These are phyloP conservation scores for Nitzschia inconspicua DNA, from an alignment of 108 stramenopile species.

Conservation along the genomic window DNA sequence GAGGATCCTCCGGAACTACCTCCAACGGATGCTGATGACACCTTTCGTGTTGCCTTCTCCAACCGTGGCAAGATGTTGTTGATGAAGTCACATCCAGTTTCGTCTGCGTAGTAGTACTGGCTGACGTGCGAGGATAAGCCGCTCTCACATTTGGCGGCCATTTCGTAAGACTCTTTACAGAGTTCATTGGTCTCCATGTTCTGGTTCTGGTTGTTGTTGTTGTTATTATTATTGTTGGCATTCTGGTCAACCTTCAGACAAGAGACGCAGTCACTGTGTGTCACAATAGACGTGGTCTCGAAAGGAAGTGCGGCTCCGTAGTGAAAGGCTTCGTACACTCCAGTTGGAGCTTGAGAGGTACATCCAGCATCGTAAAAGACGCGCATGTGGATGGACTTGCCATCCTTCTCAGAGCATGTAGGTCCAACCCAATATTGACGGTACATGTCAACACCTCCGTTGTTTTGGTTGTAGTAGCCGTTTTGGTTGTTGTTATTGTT, in stretches of 20 bases:
- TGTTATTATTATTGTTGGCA: constrained; percentile 8
- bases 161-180: constrained; percentile 59
- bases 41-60: constrained; percentile 20
- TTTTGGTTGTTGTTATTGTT: constrained; percentile 47
- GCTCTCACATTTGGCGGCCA: constrained; percentile 71
- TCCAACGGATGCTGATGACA: constrained; percentile 4
- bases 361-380: constrained; percentile 75
- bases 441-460: constrained; percentile 29
- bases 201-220: constrained; percentile 41
- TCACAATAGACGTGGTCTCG: constrained; percentile 43
- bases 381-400: constrained; percentile 66
- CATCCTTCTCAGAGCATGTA: constrained; percentile 60
- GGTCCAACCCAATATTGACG: constrained; percentile 69
- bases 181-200: constrained; percentile 49
- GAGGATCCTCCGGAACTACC: not conserved
- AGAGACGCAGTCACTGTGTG: constrained; percentile 47
- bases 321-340: constrained; percentile 51
- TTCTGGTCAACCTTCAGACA: constrained; percentile 52
- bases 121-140: constrained; percentile 22
- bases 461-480: constrained; percentile 42
- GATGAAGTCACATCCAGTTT: constrained; percentile 63
- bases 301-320: constrained; percentile 66
- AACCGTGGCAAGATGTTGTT: constrained; percentile 46
- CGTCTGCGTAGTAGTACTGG: constrained; percentile 55
- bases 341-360: constrained; percentile 42